These are phyloP conservation scores for Solanum verrucosum DNA, from an alignment of 257 asterid genomes.

Conservation along the genomic window DNA sequence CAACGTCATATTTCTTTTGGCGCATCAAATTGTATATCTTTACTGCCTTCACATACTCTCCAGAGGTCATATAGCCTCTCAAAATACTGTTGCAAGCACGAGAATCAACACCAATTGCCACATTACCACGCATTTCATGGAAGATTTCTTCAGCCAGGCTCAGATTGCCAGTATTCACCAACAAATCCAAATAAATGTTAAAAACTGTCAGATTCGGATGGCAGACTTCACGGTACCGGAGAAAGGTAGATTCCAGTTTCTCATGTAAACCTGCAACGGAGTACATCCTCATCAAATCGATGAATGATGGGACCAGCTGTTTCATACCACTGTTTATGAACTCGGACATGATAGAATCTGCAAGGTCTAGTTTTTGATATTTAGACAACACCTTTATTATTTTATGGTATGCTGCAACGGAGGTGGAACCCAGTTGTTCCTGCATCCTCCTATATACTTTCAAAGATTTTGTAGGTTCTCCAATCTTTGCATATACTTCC, in stretches of 20 bases:
- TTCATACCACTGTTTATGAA: conserved; percentile 59
- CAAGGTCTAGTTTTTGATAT: conserved; percentile 47
- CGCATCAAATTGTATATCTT: conserved; percentile 44
- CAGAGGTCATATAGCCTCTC: conserved; percentile 43
- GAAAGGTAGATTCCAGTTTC: conserved; percentile 53
- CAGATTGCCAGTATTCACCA: conserved; percentile 46
- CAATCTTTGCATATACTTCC: conserved; percentile 63
- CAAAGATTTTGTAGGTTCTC: conserved; percentile 54
- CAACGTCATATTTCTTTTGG: conserved; percentile 60
- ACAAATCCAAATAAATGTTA: conserved; percentile 53
- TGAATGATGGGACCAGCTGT: conserved; percentile 59
- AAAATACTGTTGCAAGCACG: conserved; percentile 54
- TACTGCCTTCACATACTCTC: conserved; percentile 42
- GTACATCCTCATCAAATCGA: conserved; percentile 60
- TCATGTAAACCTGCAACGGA: conserved; percentile 34
- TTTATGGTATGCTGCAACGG: conserved; percentile 50
- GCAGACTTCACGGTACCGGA: conserved; percentile 49
- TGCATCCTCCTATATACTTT: conserved; percentile 54
- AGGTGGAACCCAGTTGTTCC: conserved; percentile 26
- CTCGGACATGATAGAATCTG: conserved; percentile 62
- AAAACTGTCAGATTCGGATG: conserved; percentile 47
- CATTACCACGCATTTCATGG: conserved; percentile 46
- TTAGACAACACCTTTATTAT: conserved; percentile 59
- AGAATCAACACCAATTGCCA: conserved; percentile 48
- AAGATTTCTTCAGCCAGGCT: conserved; percentile 66